Evolutionary conservation across 2,329 filamentous ascomycete species (phyloP), one percentile per base, ranked within the genome.

Genomic region (Scedosporium dehoogii): DNA sequence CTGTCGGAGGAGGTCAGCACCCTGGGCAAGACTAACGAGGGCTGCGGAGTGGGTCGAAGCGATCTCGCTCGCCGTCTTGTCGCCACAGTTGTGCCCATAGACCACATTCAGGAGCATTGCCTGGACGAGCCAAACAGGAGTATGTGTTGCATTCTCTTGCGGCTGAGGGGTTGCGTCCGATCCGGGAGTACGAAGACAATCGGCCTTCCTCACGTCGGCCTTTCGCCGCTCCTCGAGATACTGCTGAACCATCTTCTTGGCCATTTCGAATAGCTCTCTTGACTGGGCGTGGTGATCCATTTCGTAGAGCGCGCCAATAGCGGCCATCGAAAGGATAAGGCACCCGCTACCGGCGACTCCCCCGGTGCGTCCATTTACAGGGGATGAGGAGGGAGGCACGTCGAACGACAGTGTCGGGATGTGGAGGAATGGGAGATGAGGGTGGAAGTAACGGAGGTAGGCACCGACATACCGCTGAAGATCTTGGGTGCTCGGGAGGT

Each of bases 21-120:
- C 42, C 61, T 62, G 61, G 3, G 93, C 92, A 60, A 99, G 84
- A 72, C 91, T 96, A 61, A 97, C 91, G 51, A 99, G 78, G 21
- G 92, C 91, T 6, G 92, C 90, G 71, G 91, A 96, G 72, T 97
- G 93, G 1, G 90, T 96, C 66, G 89, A 92, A 1, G 93, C 93
- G 69, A 96, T 96, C 71, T 97, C 92, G 64, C 90, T 91, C 23
- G 91, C 89, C 61, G 86, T 88, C 76, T 96, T 93, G 72, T 97
- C 93, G 44, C 90, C 91, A 72, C 92, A 96, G 67, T 96, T 96
- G 73, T 97, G 91, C 14, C 93, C 93, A 71, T 96, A 97, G 16
- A 97, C 90, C 44, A 97, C 90, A 71, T 96, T 97, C 59, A 99
- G 81, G 7, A 97, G 79, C 93, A 97, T 97, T 0, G 93, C 91